Base-by-base conservation (phyloP, 2,329 filamentous ascomycete genomes). In the Alternaria sp. region DNA sequence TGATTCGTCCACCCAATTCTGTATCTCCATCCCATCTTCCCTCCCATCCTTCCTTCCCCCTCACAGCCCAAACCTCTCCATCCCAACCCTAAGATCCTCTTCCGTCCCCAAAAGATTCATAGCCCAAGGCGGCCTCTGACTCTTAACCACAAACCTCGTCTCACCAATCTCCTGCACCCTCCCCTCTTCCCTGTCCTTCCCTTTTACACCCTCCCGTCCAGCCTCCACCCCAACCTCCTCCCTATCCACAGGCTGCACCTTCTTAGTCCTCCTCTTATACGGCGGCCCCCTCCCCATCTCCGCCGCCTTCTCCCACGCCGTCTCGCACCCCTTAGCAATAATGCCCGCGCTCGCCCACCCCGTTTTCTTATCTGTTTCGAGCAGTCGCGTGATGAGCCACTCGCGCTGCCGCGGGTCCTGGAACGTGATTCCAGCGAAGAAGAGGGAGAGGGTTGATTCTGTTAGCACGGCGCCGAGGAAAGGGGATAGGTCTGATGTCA, bases 301-400 rank as follows among this genome's bases (percentile, higher is more conserved):
- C 4, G 88, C 91, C 1, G 91, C 89, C 74, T 90, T 92, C 62
- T 87, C 85, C 96, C 96, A 99, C 0, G 89, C 87, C 3, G 89
- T 90, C 79, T 98, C 94, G 77, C 93, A 97, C 1, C 93, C 93
- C 52, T 88, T 85, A 0, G 93, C 93, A 66, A 97, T 95, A 44
- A 93, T 88, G 32, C 88, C 87, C 2, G 93, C 91, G 1, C 91
- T 93, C 72, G 93, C 91, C 91, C 93, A 97, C 0, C 96, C 96
- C 0, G 93, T 97, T 8, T 96, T 84, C 2, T 90, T 88, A 3
- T 91, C 88, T 43, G 97, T 90, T 70, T 93, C 90, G 69, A 89
- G 86, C 59, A 97, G 85, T 26, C 91, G 88, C 32, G 86, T 85
- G 66, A 97, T 86, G 0, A 91, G 87, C 92, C 93, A 97, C 61